A percentile compares a stretch with the other conserved stretches of the same genome.
Conservation (phyloP, 192 early-diverging fungal species). For the Backusella luteola region DNA sequence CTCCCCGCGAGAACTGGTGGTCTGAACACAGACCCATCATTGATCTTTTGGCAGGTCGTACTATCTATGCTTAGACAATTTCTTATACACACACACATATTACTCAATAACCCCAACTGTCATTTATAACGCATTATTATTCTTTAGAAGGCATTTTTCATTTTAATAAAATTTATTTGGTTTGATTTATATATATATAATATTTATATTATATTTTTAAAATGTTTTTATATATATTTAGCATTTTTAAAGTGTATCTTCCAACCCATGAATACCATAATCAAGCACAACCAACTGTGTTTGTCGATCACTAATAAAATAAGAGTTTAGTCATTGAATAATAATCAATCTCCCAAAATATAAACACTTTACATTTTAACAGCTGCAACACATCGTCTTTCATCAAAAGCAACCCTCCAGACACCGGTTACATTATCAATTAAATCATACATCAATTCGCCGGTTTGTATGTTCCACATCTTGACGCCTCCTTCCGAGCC, state of each 20-base stretch:
- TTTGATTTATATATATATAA: neutral
- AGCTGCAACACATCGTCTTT: constrained; percentile 74
- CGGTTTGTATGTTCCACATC: constrained; percentile 90
- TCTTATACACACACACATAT: neutral
- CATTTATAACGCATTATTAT: neutral
- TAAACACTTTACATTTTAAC: constrained; percentile 46
- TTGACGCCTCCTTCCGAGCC: constrained; percentile 92
- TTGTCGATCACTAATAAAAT: constrained; percentile 28
- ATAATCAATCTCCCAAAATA: no score
- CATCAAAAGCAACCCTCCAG: constrained; percentile 92
- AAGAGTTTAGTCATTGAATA: neutral
- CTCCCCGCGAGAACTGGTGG: constrained; percentile 76
- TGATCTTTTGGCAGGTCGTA: constrained; percentile 30
- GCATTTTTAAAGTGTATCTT: constrained; percentile 35
- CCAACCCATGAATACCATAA: constrained; percentile 62
- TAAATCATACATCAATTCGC: constrained; percentile 80
- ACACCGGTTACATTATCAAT: constrained; percentile 78
- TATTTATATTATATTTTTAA: neutral
- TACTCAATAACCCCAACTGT: neutral
- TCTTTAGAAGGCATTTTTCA: constrained; percentile 1
- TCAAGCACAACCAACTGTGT: constrained; percentile 87
- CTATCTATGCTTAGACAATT: neutral
- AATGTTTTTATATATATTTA: constrained; percentile 3
- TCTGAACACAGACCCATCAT: constrained; percentile 17
- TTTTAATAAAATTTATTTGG: constrained; percentile 2